A percentile compares a stretch with the other conserved stretches of the same genome.
phyloP scores from a whole-genome alignment of 2,329 filamentous ascomycete genomes.

The Fusarium abutilonis region DNA sequence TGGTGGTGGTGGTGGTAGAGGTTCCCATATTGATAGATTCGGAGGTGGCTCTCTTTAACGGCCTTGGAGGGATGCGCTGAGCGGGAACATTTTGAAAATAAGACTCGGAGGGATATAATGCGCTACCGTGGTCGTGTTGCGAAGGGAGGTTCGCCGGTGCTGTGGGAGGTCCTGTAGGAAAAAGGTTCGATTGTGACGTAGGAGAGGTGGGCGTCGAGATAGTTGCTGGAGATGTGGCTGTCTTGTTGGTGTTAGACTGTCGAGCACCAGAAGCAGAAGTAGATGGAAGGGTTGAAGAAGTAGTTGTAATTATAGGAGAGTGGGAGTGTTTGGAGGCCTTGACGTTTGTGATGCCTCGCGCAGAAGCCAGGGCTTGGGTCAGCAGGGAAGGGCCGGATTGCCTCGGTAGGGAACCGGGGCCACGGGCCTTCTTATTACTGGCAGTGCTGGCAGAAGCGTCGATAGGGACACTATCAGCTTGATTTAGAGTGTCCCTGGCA shows the following conservation, averaged over 20 bases:
- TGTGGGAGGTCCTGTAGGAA: slow-evolving; percentile 17
- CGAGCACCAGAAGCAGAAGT: slow-evolving; percentile 8
- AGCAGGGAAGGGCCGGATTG: slow-evolving; percentile 64
- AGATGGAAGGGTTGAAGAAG: slow-evolving; percentile 13
- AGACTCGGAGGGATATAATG: slow-evolving; percentile 19
- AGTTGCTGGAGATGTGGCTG: slow-evolving; percentile 19
- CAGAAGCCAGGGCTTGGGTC: slow-evolving; percentile 67
- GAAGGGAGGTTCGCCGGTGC: slow-evolving; percentile 20
- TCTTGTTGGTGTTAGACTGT: slow-evolving; percentile 30
- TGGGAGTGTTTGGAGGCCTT: slow-evolving; percentile 28
- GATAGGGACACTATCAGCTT: slow-evolving; percentile 23
- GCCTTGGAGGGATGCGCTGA: slow-evolving; percentile 50
- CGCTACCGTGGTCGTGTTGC: slow-evolving; percentile 38
- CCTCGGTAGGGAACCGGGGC: slow-evolving; percentile 51
- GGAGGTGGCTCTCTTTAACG: slow-evolving; percentile 52
- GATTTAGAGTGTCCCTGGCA: slow-evolving; percentile 34
- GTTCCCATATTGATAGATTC: slow-evolving; percentile 49
- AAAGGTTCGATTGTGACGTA: slow-evolving; percentile 12
- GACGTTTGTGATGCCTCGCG: slow-evolving; percentile 59
- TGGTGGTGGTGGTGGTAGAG: no score
- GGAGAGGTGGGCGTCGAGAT: slow-evolving; percentile 24
- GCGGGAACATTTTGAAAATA: slow-evolving; percentile 49
- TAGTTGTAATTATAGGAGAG: slow-evolving; percentile 29
- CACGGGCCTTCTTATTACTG: slow-evolving; percentile 59
- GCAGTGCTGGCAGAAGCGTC: slow-evolving; percentile 21